Base-by-base conservation (phyloP, 2,329 filamentous ascomycete genomes). In the Cadophora malorum region DNA sequence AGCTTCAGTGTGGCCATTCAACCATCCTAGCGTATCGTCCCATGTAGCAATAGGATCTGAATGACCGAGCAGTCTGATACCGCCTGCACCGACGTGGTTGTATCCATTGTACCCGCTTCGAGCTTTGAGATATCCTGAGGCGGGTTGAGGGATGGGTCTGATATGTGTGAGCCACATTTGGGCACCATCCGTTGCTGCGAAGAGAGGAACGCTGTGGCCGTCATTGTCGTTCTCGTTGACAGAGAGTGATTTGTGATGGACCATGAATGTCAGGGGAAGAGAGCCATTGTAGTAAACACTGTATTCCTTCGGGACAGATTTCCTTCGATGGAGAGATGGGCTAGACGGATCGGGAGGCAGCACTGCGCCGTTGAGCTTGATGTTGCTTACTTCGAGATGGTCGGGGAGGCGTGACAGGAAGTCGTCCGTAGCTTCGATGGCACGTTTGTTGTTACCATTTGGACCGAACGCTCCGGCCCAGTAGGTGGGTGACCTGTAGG, bases 391-490 rank as follows among this genome's bases (percentile, higher is more conserved):
- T 31, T n/a, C 8, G 10, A 67, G 52, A n/a, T 63, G 59, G 12
- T 38, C 52, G 16, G 65, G 65, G 31, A 67, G 52, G 10, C 31
- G 52, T 19, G 65, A 52, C n/a, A 67, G 56, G 31, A 67, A 59
- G 35, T 55, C 59, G 9, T 66, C 64, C 19, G 65, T 28, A 16
- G 33, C 31, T 4, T 14, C 41, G 10, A 45, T 14, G 21, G 50
- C 19, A 19, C 60, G 60, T 52, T 49, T 58, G 41, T 45, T 63
- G 52, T 45, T 64, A 1, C 62, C 62, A 23, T 67, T 61, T 14
- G 64, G 56, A 50, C 64, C 64, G 21, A 61, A 61, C 33, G 58
- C 64, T 14, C 64, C 56, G 28, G 56, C 65, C 65, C 60, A 67
- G 16, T 35, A 63, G 14, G 41, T 53, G 14, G 65, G 50, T n/a